Percentiles rank a stretch among this genome's conserved stretches.
Evolutionary conservation across 2,329 filamentous ascomycete genomes (phyloP).

Genomic region (Aspergillus hortae): DNA sequence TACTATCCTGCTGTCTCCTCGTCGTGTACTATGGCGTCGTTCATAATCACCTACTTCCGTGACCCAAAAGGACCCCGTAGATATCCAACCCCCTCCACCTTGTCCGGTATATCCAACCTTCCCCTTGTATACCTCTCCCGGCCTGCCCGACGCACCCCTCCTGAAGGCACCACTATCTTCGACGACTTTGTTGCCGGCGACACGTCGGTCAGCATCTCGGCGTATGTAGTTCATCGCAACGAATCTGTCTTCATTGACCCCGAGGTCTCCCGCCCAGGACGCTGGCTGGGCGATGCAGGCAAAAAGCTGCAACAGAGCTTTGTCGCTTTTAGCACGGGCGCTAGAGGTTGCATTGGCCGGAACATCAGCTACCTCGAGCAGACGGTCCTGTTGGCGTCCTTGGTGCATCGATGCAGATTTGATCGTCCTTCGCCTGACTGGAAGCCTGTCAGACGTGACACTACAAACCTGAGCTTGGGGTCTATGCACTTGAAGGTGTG

Average conservation of each 20-base stretch:
- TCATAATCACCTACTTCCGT: no score
- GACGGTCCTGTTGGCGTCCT: slow-evolving; percentile 40
- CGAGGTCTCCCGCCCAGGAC: slow-evolving; percentile 34
- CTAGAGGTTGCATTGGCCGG: slow-evolving; percentile 36
- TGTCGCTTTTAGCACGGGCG: slow-evolving; percentile 37
- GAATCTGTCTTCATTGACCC: slow-evolving; percentile 31
- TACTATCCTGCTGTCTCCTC: no score
- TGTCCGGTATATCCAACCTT: no score
- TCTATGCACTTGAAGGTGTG: slow-evolving; percentile 16
- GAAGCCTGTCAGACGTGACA: slow-evolving; percentile 20
- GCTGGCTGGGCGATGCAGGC: slow-evolving; percentile 37
- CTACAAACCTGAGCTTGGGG: slow-evolving; percentile 12
- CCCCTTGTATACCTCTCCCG: no score
- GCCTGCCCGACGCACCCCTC: no score
- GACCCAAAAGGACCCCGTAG: no score
- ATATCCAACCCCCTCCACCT: no score
- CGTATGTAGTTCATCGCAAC: slow-evolving; percentile 37
- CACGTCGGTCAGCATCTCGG: no score
- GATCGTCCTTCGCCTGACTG: slow-evolving; percentile 27
- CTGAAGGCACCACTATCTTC: no score
- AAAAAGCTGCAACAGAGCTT: slow-evolving; percentile 34
- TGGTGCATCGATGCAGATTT: slow-evolving; percentile 45
- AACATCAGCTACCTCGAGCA: slow-evolving; percentile 45
- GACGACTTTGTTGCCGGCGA: no score
- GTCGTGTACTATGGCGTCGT: no score